Base-by-base conservation (phyloP, 768 basidiomycete species). In the Lentinula guzmanii region DNA sequence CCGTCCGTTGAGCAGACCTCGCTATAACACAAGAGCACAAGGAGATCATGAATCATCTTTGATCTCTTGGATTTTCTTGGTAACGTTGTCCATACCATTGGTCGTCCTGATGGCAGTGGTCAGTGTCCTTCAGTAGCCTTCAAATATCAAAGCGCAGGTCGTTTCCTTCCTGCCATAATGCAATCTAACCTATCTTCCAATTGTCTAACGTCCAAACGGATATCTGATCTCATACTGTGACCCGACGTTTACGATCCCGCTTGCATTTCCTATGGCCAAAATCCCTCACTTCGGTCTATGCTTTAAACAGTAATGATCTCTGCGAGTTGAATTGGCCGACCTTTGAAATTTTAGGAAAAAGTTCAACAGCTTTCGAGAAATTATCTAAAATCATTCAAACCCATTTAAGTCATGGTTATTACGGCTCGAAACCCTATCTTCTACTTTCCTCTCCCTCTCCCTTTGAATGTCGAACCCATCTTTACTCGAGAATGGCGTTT, bases 181-280 rank as follows among this genome's bases (percentile, higher is more conserved):
- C 28, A 28, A 28, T 28, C 28, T 4, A 28, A 24, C 24, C 24
- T 24, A 24, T 24, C 24, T 24, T 24, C 24, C 37, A 13, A 8
- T 39, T 39, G 5, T 39, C 46, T 6, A 48, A 24, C 11, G 46
- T 15, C n/a, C 46, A 24, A 18, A 6, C 46, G 18, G 50, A 55
- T 28, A 21, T 21, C 53, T n/a, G 53, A 37, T 37, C 11, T 16
- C 18, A 55, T n/a, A 0, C 54, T 34, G 31, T 53, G 46, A 28
- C 46, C 46, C 46, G 46, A 48, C 46, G 46, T 48, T 16, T 46
- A 21, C 45, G 45, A 46, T 46, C 16, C 46, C 46, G 45, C 45
- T 48, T 11, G n/a, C n/a, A 15, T n/a, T 16, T 39, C 53, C 72
- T 70, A 68, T 74, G 43, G 75, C 75, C 55, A 70, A 72, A 75